Base-by-base conservation (phyloP, 768 basidiomycete genomes). In the Kwoniella dendrophila region DNA sequence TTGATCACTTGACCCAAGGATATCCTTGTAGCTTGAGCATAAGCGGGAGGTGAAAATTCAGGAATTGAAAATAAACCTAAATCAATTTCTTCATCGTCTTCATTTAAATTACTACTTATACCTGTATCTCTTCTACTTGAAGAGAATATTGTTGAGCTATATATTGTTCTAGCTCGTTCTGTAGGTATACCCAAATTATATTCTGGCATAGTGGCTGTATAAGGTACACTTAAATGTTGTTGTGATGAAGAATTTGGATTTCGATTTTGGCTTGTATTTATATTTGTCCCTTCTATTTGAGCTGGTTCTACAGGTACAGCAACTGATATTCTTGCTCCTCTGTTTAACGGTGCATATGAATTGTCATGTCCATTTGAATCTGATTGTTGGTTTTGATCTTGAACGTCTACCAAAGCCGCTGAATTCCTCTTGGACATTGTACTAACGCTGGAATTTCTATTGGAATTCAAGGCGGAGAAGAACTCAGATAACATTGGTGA, bases 401-500 rank as follows among this genome's bases (percentile, higher is more conserved):
- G 49, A 32, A n/a, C n/a, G n/a, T n/a, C n/a, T n/a, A n/a, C n/a
- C n/a, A n/a, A n/a, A n/a, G n/a, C n/a, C n/a, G n/a, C n/a, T n/a
- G n/a, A n/a, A n/a, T n/a, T n/a, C n/a, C n/a, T n/a, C n/a, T n/a
- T n/a, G n/a, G n/a, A n/a, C n/a, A n/a, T n/a, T n/a, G n/a, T n/a
- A n/a, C n/a, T n/a, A n/a, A n/a, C n/a, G n/a, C n/a, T n/a, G n/a
- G n/a, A n/a, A n/a, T n/a, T n/a, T n/a, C n/a, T n/a, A n/a, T n/a
- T n/a, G n/a, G n/a, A n/a, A n/a, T n/a, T n/a, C n/a, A n/a, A n/a
- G n/a, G n/a, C n/a, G 32, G 16, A n/a, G 30, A 51, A 51, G n/a
- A 51, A 51, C 8, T 51, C 49, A 18, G 49, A 51, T 10, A 51
- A 51, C 49, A 51, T 51, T 6, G 49, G 49, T 51, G 49, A 51